These are phyloP conservation scores for Nicotiana paniculata DNA, from an alignment of 257 asterid genomes.

Conservation along the genomic window DNA sequence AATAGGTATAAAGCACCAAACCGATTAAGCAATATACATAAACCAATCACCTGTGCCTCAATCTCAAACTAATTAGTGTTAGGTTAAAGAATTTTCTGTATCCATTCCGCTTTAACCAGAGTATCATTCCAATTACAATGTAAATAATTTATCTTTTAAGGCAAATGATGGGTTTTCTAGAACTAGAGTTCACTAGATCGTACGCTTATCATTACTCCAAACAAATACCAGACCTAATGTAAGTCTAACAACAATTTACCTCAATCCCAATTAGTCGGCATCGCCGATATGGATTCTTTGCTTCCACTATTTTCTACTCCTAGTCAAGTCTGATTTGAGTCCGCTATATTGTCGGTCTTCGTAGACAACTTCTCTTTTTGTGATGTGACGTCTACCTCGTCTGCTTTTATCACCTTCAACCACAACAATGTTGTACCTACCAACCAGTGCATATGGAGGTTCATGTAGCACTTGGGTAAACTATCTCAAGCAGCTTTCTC, in stretches of 20 bases:
- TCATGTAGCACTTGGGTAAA: not conserved
- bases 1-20: no score
- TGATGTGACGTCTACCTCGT: not conserved
- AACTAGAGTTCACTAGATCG: not conserved
- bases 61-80: no score
- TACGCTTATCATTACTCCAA: not conserved
- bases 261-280: not conserved
- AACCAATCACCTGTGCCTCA: no score
- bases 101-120: no score
- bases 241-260: not conserved
- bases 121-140: no score
- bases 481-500: not conserved
- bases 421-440: not conserved
- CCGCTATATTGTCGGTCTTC: not conserved
- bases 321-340: not conserved
- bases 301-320: not conserved
- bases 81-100: no score
- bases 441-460: not conserved
- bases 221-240: not conserved
- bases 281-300: not conserved
- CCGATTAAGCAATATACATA: no score
- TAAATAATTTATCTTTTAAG: not conserved
- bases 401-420: not conserved
- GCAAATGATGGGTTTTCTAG: not conserved
- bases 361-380: not conserved